Percentiles rank a stretch among this genome's conserved stretches.
phyloP scores from a whole-genome alignment of 83 land plant genomes.

The Picea engelmannii region DNA sequence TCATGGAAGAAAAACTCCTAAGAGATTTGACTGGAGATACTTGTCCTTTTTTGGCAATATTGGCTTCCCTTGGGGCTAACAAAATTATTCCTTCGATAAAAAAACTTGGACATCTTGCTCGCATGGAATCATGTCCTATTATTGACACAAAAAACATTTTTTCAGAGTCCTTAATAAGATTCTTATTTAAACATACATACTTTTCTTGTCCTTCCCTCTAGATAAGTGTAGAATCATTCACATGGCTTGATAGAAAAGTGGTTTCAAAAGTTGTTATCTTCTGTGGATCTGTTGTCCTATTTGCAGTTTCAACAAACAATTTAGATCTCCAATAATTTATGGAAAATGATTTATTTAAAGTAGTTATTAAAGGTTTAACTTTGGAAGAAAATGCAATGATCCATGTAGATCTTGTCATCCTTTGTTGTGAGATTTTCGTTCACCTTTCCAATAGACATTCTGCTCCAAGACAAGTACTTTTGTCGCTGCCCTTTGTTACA shows the following conservation, averaged over 20 bases:
- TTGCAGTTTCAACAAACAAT: slow-evolving; percentile 57
- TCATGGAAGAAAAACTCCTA: slow-evolving; percentile 87
- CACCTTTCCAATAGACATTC: too few species aligned
- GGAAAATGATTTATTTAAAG: slow-evolving; percentile 70
- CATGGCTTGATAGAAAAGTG: slow-evolving; percentile 93
- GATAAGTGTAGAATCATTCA: slow-evolving; percentile 57
- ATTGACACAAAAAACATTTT: slow-evolving; percentile 47
- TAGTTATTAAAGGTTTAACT: slow-evolving; percentile 73
- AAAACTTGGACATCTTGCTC: slow-evolving; percentile 45
- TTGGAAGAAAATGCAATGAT: slow-evolving; percentile 74
- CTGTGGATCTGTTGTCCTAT: slow-evolving; percentile 63
- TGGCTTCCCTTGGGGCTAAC: slow-evolving; percentile 75
- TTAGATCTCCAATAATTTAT: slow-evolving; percentile 72
- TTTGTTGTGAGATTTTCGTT: too few species aligned
- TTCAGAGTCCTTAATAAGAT: slow-evolving; percentile 70
- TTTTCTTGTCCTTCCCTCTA: slow-evolving; percentile 63
- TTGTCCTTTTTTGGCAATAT: slow-evolving; percentile 66
- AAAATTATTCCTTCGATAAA: slow-evolving; percentile 59
- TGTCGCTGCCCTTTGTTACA: slow-evolving; percentile 27
- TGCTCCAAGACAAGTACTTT: too few species aligned
- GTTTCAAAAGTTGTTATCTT: slow-evolving; percentile 68
- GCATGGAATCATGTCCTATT: slow-evolving; percentile 30
- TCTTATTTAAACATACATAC: slow-evolving; percentile 56
- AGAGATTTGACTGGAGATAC: slow-evolving; percentile 90
- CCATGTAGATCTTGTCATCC: too few species aligned